Percentiles rank a stretch among this genome's conserved stretches.
Evolutionary conservation across 139 green algal species (phyloP).

Genomic region (Haematococcus lacustris): DNA sequence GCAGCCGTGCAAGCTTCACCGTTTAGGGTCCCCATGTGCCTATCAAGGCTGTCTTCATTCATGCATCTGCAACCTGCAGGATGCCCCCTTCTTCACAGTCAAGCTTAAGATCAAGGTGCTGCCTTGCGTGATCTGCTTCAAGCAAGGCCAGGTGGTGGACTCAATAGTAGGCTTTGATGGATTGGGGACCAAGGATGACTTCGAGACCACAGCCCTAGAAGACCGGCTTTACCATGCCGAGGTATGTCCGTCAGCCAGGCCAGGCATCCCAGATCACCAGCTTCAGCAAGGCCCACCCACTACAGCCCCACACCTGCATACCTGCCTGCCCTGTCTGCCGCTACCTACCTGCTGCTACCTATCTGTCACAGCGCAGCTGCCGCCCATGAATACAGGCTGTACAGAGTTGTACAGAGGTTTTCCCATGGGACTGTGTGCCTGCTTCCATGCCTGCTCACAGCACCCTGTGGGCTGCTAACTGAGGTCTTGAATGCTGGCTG

Average conservation of each 20-base stretch:
- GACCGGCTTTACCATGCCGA: conserved; percentile 23
- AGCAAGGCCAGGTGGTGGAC: conserved; percentile 65
- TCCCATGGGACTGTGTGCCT: background rate
- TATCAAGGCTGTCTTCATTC: no score
- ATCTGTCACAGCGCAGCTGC: no score
- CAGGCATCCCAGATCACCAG: no score
- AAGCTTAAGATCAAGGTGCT: conserved; percentile 89
- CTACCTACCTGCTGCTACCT: no score
- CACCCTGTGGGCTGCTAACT: background rate
- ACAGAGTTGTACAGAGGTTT: background rate
- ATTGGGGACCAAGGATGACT: conserved; percentile 74
- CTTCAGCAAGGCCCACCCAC: no score
- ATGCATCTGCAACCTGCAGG: no score
- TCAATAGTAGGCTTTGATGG: conserved; percentile 84
- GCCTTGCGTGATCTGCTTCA: conserved; percentile 79
- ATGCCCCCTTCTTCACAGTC: conserved; percentile 87
- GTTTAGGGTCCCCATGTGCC: background rate
- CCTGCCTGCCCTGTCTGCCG: no score
- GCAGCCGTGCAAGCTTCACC: background rate
- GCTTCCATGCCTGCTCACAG: background rate
- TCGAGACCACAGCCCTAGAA: conserved; percentile 55
- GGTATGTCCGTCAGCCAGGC: background rate
- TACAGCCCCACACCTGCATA: no score
- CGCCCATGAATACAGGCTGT: no score
- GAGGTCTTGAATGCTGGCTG: background rate